phyloP scores from a whole-genome alignment of 768 basidiomycete genomes.

The Rhodotorula toruloides region DNA sequence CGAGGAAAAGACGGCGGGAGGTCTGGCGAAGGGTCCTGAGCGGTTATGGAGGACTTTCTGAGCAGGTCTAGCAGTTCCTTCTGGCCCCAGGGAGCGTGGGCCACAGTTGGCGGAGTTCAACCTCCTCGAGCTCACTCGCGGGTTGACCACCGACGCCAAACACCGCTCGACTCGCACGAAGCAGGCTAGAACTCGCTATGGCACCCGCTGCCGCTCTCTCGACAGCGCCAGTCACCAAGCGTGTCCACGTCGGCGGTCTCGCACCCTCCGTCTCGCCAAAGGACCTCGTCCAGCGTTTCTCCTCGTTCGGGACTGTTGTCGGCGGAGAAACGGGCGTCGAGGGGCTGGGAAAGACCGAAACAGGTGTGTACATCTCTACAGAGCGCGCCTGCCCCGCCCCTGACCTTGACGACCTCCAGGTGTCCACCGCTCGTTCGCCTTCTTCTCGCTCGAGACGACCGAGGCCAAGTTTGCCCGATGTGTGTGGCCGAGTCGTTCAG shows the following conservation, averaged over 20 bases:
- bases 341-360: conserved; percentile 14
- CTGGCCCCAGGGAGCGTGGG: too few relatives aligned
- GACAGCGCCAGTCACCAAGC: conserved; percentile 13
- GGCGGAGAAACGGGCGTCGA: conserved; percentile 14
- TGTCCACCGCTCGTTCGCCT: conserved; percentile 26
- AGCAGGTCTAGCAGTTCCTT: too few relatives aligned
- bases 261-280: conserved; percentile 15
- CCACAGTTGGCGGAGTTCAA: too few relatives aligned
- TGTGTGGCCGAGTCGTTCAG: too few relatives aligned
- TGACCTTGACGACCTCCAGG: conserved; percentile 1
- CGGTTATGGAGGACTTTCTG: too few relatives aligned
- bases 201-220: not conserved
- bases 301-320: conserved; percentile 25
- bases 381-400: not conserved
- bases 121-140: too few relatives aligned
- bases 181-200: too few relatives aligned
- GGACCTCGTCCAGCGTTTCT: conserved; percentile 34
- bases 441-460: conserved; percentile 28
- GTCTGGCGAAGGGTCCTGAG: too few relatives aligned
- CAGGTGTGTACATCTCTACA: not conserved
- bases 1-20: too few relatives aligned
- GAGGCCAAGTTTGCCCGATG: conserved; percentile 26
- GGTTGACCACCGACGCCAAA: too few relatives aligned
- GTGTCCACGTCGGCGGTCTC: conserved; percentile 34
- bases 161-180: too few relatives aligned